These are phyloP conservation scores for Blastocystis sp. DNA, from an alignment of 352 stramenopile genomes.

Conservation along the genomic window DNA sequence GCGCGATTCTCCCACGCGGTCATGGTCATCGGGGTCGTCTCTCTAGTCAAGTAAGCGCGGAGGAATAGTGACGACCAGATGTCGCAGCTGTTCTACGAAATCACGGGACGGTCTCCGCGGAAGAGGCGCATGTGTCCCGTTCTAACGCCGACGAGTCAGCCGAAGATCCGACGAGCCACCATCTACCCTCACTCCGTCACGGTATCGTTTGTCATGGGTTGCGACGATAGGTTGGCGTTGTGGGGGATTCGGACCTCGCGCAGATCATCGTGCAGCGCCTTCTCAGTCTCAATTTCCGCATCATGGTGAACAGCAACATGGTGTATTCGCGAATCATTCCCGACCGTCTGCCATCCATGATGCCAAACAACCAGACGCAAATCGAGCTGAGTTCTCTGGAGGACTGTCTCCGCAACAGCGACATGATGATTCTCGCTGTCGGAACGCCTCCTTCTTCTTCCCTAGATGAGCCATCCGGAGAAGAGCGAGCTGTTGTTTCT, in stretches of 20 bases:
- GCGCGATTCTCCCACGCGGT: not conserved
- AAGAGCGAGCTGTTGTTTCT: not conserved
- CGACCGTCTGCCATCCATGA: not conserved
- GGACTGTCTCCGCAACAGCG: not conserved
- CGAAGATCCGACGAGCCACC: not conserved
- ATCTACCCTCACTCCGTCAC: not conserved
- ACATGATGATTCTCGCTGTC: constrained; percentile 10
- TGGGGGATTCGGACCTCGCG: not conserved
- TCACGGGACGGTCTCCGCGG: not conserved
- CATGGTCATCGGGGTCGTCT: constrained; percentile 37
- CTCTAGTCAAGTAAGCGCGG: not conserved
- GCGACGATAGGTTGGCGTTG: not conserved
- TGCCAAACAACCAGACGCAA: not conserved
- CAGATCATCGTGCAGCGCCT: not conserved
- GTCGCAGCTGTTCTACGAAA: constrained; percentile 28
- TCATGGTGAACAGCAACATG: not conserved
- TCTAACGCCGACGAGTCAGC: not conserved
- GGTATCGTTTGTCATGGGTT: not conserved
- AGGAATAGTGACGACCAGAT: not conserved
- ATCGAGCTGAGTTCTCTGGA: not conserved
- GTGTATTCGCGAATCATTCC: not conserved
- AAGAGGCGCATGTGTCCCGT: not conserved
- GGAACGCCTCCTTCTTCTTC: not conserved
- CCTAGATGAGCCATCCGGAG: not conserved
- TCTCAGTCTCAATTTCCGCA: not conserved